Conservation (phyloP, 2,329 filamentous ascomycete species). For the Proliferodiscus dingleyae region DNA sequence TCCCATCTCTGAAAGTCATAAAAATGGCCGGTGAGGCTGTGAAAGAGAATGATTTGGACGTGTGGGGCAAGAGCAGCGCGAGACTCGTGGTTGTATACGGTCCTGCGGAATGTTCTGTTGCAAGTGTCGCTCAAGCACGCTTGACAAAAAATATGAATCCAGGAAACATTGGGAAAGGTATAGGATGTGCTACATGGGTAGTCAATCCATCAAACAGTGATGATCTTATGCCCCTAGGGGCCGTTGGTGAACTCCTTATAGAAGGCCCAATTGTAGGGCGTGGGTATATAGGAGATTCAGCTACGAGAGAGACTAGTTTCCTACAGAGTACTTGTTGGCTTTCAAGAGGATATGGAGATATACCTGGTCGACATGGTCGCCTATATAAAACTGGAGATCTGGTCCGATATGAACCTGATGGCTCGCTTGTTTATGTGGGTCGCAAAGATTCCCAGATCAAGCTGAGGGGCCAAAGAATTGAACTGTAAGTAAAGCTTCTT, state of each 20-base stretch:
- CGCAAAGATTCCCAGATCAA: conserved; percentile 64
- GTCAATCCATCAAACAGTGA: conserved; percentile 9
- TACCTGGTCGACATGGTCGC: conserved; percentile 36
- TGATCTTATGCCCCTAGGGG: conserved; percentile 11
- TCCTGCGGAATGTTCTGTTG: conserved; percentile 24
- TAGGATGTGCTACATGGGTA: conserved; percentile 33
- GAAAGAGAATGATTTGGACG: conserved; percentile 34
- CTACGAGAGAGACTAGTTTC: conserved; percentile 29
- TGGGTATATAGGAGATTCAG: conserved; percentile 53
- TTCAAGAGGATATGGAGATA: not conserved
- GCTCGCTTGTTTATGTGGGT: conserved; percentile 50
- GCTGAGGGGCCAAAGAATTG: conserved; percentile 58
- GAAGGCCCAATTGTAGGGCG: conserved; percentile 51
- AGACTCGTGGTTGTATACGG: conserved; percentile 39
- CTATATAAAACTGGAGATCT: conserved; percentile 58
- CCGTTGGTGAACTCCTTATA: conserved; percentile 15
- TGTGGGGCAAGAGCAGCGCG: conserved; percentile 31
- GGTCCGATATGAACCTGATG: conserved; percentile 47
- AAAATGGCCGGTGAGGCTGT: conserved; percentile 26
- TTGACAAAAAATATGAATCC: not conserved
- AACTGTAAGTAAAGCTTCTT: too few species aligned
- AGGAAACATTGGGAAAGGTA: conserved; percentile 10
- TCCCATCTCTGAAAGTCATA: conserved; percentile 17
- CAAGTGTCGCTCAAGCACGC: conserved; percentile 3
- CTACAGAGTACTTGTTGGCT: not conserved